Percentiles rank a stretch among this genome's conserved stretches.
Conservation (phyloP, 2,329 filamentous ascomycete species). For the Alternaria brassicae region DNA sequence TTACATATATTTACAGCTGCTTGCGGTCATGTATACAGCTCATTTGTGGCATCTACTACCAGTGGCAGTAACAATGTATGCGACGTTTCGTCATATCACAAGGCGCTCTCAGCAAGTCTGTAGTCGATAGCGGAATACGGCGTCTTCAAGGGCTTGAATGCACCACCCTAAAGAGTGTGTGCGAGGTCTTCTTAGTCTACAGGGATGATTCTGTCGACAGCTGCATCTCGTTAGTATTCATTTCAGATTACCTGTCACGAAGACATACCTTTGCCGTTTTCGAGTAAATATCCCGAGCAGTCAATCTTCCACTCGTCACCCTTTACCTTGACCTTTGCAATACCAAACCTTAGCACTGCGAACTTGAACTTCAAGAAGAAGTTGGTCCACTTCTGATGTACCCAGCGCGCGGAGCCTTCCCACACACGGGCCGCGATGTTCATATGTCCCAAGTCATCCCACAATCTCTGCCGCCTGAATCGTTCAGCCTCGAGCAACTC, state of each 20-base stretch:
- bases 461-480: constrained; percentile 34
- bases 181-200: constrained; percentile 25
- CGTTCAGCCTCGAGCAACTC: constrained; percentile 44
- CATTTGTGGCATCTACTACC: no score
- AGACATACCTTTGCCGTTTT: constrained; percentile 46
- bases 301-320: constrained; percentile 49
- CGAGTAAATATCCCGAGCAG: constrained; percentile 42
- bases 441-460: constrained; percentile 35
- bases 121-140: no score
- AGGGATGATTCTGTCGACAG: constrained; percentile 42
- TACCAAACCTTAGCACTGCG: constrained; percentile 43
- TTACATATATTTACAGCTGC: background rate
- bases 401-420: constrained; percentile 41
- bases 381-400: constrained; percentile 47
- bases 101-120: no score
- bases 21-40: background rate
- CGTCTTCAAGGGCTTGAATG: no score
- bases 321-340: constrained; percentile 38
- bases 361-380: constrained; percentile 49
- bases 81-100: no score
- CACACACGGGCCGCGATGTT: constrained; percentile 32
- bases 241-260: no score
- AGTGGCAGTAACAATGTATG: no score
- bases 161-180: no score
- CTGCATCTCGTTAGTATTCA: constrained; percentile 24